phyloP scores from a whole-genome alignment of 2,329 filamentous ascomycete species.

The Cadophora sp. region DNA sequence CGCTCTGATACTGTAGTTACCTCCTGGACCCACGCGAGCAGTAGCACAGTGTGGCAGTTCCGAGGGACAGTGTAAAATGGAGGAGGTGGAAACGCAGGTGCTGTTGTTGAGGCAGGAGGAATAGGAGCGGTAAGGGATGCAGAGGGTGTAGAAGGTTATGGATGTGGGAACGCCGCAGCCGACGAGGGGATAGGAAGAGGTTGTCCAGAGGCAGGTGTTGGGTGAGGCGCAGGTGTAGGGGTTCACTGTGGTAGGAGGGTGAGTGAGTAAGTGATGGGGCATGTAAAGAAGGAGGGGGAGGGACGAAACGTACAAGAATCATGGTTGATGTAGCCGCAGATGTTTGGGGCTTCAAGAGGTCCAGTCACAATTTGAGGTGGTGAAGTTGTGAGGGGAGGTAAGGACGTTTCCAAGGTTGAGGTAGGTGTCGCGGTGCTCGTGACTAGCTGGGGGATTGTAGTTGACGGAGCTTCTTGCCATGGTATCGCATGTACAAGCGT shows the following conservation, averaged over 20 bases:
- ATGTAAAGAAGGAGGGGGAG: not conserved
- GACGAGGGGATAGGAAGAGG: not conserved
- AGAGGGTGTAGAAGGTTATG: not conserved
- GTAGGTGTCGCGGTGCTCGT: not conserved
- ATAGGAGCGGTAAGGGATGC: not conserved
- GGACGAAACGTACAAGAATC: conserved; percentile 3
- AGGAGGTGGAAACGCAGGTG: not conserved
- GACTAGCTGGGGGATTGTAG: not conserved
- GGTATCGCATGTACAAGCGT: not conserved
- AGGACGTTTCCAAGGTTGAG: not conserved
- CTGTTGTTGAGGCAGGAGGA: not conserved
- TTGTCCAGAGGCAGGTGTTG: not conserved
- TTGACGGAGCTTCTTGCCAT: not conserved
- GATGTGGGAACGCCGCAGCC: not conserved
- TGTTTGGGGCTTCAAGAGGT: conserved; percentile 9
- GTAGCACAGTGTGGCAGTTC: not conserved
- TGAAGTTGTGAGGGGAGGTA: not conserved
- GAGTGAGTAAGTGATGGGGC: not conserved
- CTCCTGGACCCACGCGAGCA: not conserved
- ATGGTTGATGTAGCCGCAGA: conserved; percentile 25
- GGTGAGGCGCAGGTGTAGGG: not conserved
- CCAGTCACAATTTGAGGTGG: not conserved
- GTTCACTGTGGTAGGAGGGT: not conserved
- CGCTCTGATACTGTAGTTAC: not conserved
- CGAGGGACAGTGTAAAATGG: not conserved